These are phyloP conservation scores for Naganishia friedmannii DNA, from an alignment of 768 basidiomycete genomes.

Conservation along the genomic window DNA sequence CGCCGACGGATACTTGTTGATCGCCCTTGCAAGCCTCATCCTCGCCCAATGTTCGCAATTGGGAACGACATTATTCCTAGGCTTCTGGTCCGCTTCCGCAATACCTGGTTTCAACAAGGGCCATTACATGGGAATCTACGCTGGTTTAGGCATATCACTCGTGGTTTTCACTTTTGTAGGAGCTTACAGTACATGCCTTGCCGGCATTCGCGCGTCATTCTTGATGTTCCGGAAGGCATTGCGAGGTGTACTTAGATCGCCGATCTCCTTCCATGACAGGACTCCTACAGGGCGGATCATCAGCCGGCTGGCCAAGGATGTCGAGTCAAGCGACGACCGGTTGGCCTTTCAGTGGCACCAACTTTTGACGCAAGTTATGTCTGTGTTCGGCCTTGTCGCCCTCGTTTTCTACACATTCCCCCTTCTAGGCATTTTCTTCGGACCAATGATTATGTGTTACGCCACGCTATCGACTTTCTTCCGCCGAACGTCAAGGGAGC, in stretches of 20 bases:
- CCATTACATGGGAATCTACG: constrained; percentile 65
- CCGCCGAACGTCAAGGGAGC: constrained; percentile 33
- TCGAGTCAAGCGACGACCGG: constrained; percentile 33
- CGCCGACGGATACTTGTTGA: constrained; percentile 53
- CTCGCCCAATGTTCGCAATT: constrained; percentile 61
- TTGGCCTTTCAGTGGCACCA: constrained; percentile 38
- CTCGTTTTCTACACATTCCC: constrained; percentile 46
- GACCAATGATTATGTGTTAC: constrained; percentile 38
- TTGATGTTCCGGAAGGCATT: constrained; percentile 63
- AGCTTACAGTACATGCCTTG: constrained; percentile 44
- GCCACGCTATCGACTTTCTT: constrained; percentile 25
- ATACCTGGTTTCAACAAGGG: constrained; percentile 62
- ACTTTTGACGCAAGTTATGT: constrained; percentile 23
- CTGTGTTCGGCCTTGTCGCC: constrained; percentile 42
- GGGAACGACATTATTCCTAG: constrained; percentile 66
- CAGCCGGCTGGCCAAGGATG: constrained; percentile 49
- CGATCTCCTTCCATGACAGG: constrained; percentile 69
- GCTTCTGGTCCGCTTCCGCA: constrained; percentile 66
- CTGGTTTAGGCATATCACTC: constrained; percentile 55
- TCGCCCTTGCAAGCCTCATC: constrained; percentile 55
- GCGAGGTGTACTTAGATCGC: constrained; percentile 61
- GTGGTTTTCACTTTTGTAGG: constrained; percentile 56
- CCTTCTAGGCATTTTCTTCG: constrained; percentile 42
- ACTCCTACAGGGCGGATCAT: constrained; percentile 54
- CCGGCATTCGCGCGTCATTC: constrained; percentile 53